phyloP scores from a whole-genome alignment of 164 flowering plant species.

The Stephania yunnanensis region DNA sequence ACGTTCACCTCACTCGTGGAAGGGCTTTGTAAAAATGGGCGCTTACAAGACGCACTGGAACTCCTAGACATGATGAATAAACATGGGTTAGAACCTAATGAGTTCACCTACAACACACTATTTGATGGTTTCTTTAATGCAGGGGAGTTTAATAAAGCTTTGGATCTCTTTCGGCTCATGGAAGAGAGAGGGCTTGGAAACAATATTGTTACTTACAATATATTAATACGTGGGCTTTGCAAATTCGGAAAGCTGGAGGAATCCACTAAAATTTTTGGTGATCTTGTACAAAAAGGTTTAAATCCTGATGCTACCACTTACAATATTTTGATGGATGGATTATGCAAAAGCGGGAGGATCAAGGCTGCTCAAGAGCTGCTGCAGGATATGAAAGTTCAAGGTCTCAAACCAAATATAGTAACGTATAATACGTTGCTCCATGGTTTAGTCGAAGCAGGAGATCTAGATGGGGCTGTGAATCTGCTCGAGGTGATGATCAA shows the following conservation, averaged over 20 bases:
- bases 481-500: slow-evolving; percentile 14
- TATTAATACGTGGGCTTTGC: slow-evolving; percentile 23
- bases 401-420: slow-evolving; percentile 17
- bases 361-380: slow-evolving; percentile 15
- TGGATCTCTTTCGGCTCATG: slow-evolving; percentile 15
- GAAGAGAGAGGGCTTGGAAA: slow-evolving; percentile 9
- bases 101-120: slow-evolving; percentile 17
- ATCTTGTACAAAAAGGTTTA: slow-evolving; percentile 5
- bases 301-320: slow-evolving; percentile 19
- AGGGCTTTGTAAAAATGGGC: slow-evolving; percentile 19
- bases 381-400: slow-evolving; percentile 12
- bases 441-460: slow-evolving; percentile 16
- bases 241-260: slow-evolving; percentile 16
- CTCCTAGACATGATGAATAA: slow-evolving; percentile 19
- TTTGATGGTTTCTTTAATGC: slow-evolving; percentile 25
- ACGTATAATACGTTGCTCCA: slow-evolving; percentile 15
- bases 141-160: slow-evolving; percentile 18
- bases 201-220: slow-evolving; percentile 14
- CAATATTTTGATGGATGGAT: slow-evolving; percentile 22
- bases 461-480: slow-evolving; percentile 9
- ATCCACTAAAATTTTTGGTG: slow-evolving; percentile 11
- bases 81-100: slow-evolving; percentile 18
- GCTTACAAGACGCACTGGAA: slow-evolving; percentile 15
- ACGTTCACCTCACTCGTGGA: slow-evolving; percentile 19
- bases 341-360: slow-evolving; percentile 15